Base-by-base conservation (phyloP, 2,329 filamentous ascomycete genomes). In the Aspergillus nomiae region DNA sequence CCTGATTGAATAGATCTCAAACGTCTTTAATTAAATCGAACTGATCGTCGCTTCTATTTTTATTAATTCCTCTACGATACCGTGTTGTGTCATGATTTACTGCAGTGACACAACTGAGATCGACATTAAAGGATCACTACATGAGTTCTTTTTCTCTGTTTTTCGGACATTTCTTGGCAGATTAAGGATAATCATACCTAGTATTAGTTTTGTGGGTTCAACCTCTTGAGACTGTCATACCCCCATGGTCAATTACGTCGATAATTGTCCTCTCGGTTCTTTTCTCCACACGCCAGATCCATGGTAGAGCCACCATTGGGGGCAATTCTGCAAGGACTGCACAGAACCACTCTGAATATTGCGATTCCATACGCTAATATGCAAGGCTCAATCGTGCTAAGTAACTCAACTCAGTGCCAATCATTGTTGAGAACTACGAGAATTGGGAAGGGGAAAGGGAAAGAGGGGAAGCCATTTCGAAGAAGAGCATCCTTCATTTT, bases 41-140 rank as follows among this genome's bases (percentile, higher is more conserved):
- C 30, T n/a, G 48, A 32, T 30, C n/a, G 24, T 59, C 45, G 30
- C 46, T 38, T 59, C 45, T 28, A 59, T 41, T 59, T 59, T 51
- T 41, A 19, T 28, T 51, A 14, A 16, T 36, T 11, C 48, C 26
- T 30, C 24, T 16, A 51, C 26, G 4, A 32, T 51, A 8, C 26
- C 26, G 4, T 28, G 26, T 28, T 28, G 26, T 28, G 26, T 28
- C 26, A 4, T 48, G 21, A 3, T 26, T 48, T 21, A 26, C 24
- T 50, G 32, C 30, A 54, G 12, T 34, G 30, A 24, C 16, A 53
- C 19, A 21, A 6, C n/a, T 53, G 30, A n/a, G 30, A 53, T 53
- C 50, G 30, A 53, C 50, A 53, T 53, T 53, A 36, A 28, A 36
- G 51, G 51, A 36, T 21, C 51, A 54, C 32, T 54, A 30, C 51